Conservation (phyloP, 805 yeast species). For the Yamadazyma laniorum region DNA sequence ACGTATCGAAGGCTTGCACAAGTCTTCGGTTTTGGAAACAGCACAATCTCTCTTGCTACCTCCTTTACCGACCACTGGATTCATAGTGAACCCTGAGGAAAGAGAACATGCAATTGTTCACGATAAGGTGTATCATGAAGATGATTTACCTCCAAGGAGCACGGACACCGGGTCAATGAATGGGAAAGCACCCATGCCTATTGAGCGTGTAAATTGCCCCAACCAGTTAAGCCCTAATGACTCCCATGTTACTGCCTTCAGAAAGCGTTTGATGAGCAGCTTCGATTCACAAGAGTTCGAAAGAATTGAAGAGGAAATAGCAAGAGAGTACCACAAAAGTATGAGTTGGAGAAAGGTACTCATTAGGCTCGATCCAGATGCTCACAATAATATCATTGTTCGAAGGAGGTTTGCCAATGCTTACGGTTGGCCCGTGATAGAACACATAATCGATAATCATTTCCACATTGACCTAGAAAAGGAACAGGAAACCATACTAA, state of each 20-base stretch:
- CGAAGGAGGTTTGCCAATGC: constrained; percentile 88
- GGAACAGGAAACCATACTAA: constrained; percentile 12
- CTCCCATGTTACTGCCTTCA: constrained; percentile 6
- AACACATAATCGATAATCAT: constrained; percentile 71
- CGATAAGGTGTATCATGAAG: constrained; percentile 62
- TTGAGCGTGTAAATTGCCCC: background rate
- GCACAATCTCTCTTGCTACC: constrained; percentile 77
- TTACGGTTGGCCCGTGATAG: constrained; percentile 92
- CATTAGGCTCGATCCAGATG: constrained; percentile 84
- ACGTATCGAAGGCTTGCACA: constrained; percentile 45
- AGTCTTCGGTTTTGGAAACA: constrained; percentile 73
- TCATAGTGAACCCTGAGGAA: constrained; percentile 61
- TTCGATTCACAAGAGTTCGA: constrained; percentile 38
- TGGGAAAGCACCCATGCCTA: background rate
- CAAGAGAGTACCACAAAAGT: constrained; percentile 80
- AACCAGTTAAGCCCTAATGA: background rate
- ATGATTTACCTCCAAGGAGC: constrained; percentile 12
- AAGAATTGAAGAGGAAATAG: constrained; percentile 71
- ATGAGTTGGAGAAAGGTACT: constrained; percentile 91
- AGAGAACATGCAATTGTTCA: constrained; percentile 74
- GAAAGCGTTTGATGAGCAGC: constrained; percentile 22
- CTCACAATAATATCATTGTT: constrained; percentile 90
- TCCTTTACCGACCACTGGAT: constrained; percentile 71
- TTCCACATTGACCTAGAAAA: constrained; percentile 33
- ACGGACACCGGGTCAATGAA: background rate